Base-by-base conservation (phyloP, 148 eudicot species). In the Diospyros kaki region DNA sequence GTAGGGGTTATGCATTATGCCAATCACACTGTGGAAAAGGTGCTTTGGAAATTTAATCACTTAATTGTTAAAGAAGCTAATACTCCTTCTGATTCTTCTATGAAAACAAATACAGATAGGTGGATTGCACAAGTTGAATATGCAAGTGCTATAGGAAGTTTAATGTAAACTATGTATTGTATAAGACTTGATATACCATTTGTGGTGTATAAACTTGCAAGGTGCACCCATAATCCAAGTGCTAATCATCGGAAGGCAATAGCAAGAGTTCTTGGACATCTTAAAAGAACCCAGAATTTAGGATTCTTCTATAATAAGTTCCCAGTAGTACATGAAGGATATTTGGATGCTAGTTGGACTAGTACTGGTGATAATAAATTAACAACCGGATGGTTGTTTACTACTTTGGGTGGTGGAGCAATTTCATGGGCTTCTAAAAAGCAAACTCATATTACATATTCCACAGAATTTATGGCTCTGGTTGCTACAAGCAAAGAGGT, bases 281-380 rank as follows among this genome's bases (percentile, higher is more conserved):
- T 61, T 0, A 28, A 61, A 13, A 61, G 9, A 61, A 61, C 40
- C 40, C 8, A 7, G 3, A 18, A 18, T 4, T 13, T 61, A 3
- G 28, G 28, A 38, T 13, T 61, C 1, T 28, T 61, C 9, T 61
- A 61, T 61, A 3, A 18, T 7, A 61, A 18, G 4, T 28, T 61
- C 3, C 40, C 12, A 8, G 64, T 13, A 15, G 64, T 7, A 9
- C 64, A 6, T 28, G 13, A 61, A 8, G 40, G 64, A 6, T 61
- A 61, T 61, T 18, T 42, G 9, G 10, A 61, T 61, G 43, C 64
- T 61, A 61, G 64, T 61, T 61, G 64, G 64, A 61, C 42, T 61
- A 61, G 42, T 61, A 12, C 17, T 18, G 10, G 64, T 15, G 64
- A 61, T 38, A 61, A 28, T 38, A 61, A 61, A 61, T 61, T 13